Evolutionary conservation across 2,329 filamentous ascomycete genomes (phyloP).

Genomic region (Madurella mycetomatis): DNA sequence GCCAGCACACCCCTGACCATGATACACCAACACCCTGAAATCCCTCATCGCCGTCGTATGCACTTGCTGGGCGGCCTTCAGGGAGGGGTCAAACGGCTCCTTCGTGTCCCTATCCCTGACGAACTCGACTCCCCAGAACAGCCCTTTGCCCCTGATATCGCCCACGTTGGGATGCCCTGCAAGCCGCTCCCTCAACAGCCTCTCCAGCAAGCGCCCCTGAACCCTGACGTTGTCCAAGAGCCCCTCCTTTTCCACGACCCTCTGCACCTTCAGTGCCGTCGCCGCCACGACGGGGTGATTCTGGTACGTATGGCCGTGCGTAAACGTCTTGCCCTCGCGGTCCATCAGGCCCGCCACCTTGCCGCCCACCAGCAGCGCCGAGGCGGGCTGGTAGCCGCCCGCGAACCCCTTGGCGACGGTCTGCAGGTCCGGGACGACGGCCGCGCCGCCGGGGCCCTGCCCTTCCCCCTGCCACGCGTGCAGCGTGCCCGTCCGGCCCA

Average conservation of each 20-base stretch:
- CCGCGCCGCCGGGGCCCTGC: conserved; percentile 17
- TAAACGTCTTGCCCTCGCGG: conserved; percentile 31
- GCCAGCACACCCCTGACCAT: conserved; percentile 50
- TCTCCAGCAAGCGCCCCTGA: conserved; percentile 48
- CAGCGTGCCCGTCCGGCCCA: conserved; percentile 54
- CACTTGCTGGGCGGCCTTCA: conserved; percentile 19
- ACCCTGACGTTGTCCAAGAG: conserved; percentile 54
- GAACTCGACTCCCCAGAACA: conserved; percentile 51
- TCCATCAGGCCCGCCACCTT: conserved; percentile 45
- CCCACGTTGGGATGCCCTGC: conserved; percentile 48
- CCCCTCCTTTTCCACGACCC: conserved; percentile 52
- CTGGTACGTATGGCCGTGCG: conserved; percentile 60
- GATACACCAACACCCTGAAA: conserved; percentile 56
- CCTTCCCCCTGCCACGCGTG: conserved; percentile 61
- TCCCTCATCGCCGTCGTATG: conserved; percentile 27
- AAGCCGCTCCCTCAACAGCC: conserved; percentile 40
- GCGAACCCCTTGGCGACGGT: conserved; percentile 63
- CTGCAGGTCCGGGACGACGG: conserved; percentile 58
- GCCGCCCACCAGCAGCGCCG: conserved; percentile 52
- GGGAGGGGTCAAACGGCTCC: conserved; percentile 19
- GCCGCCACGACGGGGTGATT: conserved; percentile 56
- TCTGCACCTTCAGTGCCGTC: conserved; percentile 59
- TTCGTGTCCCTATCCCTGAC: conserved; percentile 21
- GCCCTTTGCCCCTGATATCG: conserved; percentile 55
- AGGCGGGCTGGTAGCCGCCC: conserved; percentile 59